phyloP scores from a whole-genome alignment of 352 stramenopile genomes.

The Elongisporangium anandrum region DNA sequence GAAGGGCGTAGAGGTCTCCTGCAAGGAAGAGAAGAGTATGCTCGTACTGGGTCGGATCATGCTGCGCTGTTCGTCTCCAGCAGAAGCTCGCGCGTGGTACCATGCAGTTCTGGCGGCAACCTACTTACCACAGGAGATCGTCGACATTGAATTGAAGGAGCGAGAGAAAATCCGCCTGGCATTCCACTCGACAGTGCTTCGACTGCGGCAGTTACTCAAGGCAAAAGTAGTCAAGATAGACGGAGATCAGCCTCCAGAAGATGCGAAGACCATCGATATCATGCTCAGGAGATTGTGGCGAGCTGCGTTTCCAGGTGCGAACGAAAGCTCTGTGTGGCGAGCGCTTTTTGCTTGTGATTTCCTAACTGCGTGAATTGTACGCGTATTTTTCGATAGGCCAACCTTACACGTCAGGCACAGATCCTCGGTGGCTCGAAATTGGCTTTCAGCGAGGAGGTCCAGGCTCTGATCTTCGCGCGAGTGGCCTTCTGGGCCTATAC shows the following conservation, averaged over 20 bases:
- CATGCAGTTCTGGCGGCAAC: slow-evolving; percentile 60
- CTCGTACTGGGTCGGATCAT: slow-evolving; percentile 58
- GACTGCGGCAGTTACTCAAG: slow-evolving; percentile 71
- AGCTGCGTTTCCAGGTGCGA: slow-evolving; percentile 39
- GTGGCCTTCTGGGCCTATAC: slow-evolving; percentile 78
- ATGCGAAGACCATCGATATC: slow-evolving; percentile 70
- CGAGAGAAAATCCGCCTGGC: slow-evolving; percentile 63
- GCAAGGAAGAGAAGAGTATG: slow-evolving; percentile 61
- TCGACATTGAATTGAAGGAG: slow-evolving; percentile 76
- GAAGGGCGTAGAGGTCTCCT: slow-evolving; percentile 55
- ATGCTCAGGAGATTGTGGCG: slow-evolving; percentile 77
- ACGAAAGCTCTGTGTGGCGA: too few species aligned
- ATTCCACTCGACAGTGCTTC: slow-evolving; percentile 60
- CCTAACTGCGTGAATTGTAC: background rate
- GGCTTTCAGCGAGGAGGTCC: slow-evolving; percentile 80
- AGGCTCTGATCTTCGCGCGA: slow-evolving; percentile 77
- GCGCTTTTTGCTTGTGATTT: background rate
- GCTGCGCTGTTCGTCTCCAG: slow-evolving; percentile 43
- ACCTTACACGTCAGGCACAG: slow-evolving; percentile 62
- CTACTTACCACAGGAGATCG: slow-evolving; percentile 57
- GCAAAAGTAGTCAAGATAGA: slow-evolving; percentile 51
- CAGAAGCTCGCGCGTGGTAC: slow-evolving; percentile 67
- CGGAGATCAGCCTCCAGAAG: slow-evolving; percentile 29
- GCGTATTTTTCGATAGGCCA: slow-evolving; percentile 14
- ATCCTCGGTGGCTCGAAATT: slow-evolving; percentile 77